A percentile compares a stretch with the other conserved stretches of the same genome.
Evolutionary conservation across 768 basidiomycete species (phyloP).

Genomic region (Boletales sp.): DNA sequence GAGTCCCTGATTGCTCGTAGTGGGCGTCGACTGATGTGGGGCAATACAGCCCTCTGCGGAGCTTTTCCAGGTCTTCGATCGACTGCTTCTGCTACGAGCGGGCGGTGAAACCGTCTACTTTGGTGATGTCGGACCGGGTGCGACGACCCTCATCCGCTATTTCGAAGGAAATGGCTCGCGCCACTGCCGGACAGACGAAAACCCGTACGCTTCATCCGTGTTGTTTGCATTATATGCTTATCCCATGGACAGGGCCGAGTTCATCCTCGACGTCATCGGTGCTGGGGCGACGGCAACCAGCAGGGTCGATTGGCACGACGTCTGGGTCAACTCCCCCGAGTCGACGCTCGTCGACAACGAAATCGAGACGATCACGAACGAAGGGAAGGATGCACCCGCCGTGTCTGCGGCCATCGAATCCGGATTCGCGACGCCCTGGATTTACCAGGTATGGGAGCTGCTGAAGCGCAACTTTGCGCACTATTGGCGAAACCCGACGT

Average conservation of each 20-base stretch:
- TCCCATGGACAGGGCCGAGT: slow-evolving; percentile 50
- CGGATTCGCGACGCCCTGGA: slow-evolving; percentile 54
- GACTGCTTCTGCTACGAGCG: slow-evolving; percentile 68
- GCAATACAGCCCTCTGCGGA: slow-evolving; percentile 67
- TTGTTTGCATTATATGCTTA: slow-evolving; percentile 42
- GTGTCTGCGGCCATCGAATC: slow-evolving; percentile 36
- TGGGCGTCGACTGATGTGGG: slow-evolving; percentile 1
- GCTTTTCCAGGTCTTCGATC: slow-evolving; percentile 78
- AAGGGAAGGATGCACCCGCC: slow-evolving; percentile 42
- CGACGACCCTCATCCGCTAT: slow-evolving; percentile 65
- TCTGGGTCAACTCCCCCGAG: slow-evolving; percentile 57
- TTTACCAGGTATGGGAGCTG: slow-evolving; percentile 43
- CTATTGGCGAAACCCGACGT: slow-evolving; percentile 58
- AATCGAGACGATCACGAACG: slow-evolving; percentile 44
- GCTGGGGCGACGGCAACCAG: slow-evolving; percentile 64
- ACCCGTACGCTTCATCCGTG: slow-evolving; percentile 48
- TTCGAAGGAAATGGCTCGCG: slow-evolving; percentile 69
- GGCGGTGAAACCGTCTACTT: slow-evolving; percentile 73
- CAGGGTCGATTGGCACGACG: slow-evolving; percentile 53
- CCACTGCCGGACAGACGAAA: slow-evolving; percentile 60
- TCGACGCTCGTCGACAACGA: slow-evolving; percentile 32
- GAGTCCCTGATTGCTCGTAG: no score
- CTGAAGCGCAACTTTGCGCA: slow-evolving; percentile 42
- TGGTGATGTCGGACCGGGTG: slow-evolving; percentile 63
- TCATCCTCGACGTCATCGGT: slow-evolving; percentile 70